Evolutionary conservation across 371 early-diverging fungal genomes (phyloP).

Genomic region (Blakeslea trispora): DNA sequence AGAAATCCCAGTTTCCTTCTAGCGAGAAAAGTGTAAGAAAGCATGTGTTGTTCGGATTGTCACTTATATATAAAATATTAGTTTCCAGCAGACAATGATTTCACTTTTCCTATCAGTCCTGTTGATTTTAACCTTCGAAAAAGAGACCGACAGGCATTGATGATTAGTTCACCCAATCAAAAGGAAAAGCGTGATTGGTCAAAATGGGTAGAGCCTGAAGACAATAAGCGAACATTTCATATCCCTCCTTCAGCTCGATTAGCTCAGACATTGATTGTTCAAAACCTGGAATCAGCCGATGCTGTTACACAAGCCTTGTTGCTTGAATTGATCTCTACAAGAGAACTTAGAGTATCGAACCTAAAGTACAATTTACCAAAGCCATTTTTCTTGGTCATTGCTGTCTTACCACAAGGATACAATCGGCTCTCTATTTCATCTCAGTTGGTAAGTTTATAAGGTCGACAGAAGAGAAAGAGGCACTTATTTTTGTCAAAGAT

Average conservation of each 20-base stretch:
- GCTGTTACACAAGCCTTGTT: slow-evolving; percentile 49
- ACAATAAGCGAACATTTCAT: slow-evolving; percentile 14
- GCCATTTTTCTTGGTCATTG: slow-evolving; percentile 46
- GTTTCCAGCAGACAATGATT: slow-evolving; percentile 17
- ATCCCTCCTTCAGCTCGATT: slow-evolving; percentile 18
- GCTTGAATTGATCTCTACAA: slow-evolving; percentile 55
- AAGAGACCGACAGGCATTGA: slow-evolving; percentile 14
- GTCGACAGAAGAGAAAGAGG: no score
- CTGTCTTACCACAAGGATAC: slow-evolving; percentile 35
- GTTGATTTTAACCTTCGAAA: slow-evolving; percentile 42
- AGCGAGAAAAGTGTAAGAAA: no score
- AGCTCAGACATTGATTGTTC: slow-evolving; percentile 51
- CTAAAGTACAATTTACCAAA: slow-evolving; percentile 55
- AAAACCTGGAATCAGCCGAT: slow-evolving; percentile 46
- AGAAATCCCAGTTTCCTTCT: slow-evolving; percentile 8
- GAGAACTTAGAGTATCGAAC: slow-evolving; percentile 51
- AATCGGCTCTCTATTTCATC: slow-evolving; percentile 28
- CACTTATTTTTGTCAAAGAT: slow-evolving; percentile 34
- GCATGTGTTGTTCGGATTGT: no score
- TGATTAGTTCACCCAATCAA: slow-evolving; percentile 3
- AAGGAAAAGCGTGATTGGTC: slow-evolving; percentile 9
- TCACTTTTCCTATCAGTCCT: slow-evolving; percentile 41
- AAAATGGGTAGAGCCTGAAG: slow-evolving; percentile 25
- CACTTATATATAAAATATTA: no score
- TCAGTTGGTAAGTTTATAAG: slow-evolving; percentile 39